Conservation (phyloP, 805 yeast species). For the Barnettozyma siamensis region DNA sequence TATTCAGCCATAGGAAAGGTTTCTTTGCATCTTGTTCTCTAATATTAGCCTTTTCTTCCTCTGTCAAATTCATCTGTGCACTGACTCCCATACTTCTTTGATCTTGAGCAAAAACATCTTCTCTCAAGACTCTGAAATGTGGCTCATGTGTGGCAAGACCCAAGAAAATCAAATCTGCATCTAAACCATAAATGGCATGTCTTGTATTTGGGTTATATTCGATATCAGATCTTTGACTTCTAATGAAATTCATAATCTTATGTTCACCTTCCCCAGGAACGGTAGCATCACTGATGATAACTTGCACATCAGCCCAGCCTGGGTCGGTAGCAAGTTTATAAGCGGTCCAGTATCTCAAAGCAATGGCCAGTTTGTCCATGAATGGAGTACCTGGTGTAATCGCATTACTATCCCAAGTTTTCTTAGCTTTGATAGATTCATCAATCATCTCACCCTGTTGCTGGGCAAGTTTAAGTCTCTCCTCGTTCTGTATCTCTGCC, state of each 20-base stretch:
- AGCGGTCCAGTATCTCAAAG: slow-evolving; percentile 81
- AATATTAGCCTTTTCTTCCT: slow-evolving; percentile 41
- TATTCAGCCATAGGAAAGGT: slow-evolving; percentile 93
- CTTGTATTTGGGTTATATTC: slow-evolving; percentile 74
- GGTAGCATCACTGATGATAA: slow-evolving; percentile 86
- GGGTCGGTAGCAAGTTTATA: slow-evolving; percentile 83
- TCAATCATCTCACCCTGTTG: slow-evolving; percentile 63
- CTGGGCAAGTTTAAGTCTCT: slow-evolving; percentile 44
- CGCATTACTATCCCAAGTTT: slow-evolving; percentile 91
- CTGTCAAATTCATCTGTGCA: slow-evolving; percentile 53
- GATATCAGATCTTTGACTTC: slow-evolving; percentile 68
- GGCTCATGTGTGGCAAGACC: slow-evolving; percentile 95
- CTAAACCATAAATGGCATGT: slow-evolving; percentile 93
- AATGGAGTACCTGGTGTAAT: slow-evolving; percentile 97
- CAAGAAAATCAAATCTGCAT: slow-evolving; percentile 92
- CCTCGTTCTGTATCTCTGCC: slow-evolving; percentile 73
- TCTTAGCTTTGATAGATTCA: slow-evolving; percentile 63
- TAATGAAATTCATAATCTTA: slow-evolving; percentile 89
- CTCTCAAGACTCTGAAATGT: slow-evolving; percentile 87
- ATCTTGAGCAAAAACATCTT: slow-evolving; percentile 85
- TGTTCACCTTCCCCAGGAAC: slow-evolving; percentile 99
- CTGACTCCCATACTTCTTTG: slow-evolving; percentile 35
- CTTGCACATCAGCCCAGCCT: slow-evolving; percentile 73
- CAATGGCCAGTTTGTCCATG: slow-evolving; percentile 81
- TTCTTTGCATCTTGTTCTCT: slow-evolving; percentile 41